Evolutionary conservation across 1,284 basidiomycete species (phyloP).

Genomic region (Moesziomyces sp.): DNA sequence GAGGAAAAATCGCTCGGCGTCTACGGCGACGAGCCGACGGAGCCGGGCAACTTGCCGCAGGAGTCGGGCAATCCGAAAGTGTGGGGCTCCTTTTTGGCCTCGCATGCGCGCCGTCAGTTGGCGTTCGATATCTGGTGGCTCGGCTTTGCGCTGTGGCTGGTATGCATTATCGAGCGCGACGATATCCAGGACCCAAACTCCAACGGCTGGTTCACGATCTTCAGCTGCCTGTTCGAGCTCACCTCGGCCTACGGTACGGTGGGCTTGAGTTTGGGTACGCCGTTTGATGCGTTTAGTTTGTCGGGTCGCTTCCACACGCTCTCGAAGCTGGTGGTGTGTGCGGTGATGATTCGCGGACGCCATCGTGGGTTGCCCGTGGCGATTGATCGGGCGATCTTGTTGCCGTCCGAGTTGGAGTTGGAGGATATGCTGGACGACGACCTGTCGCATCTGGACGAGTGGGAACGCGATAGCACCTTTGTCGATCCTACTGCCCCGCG

Average conservation of each 20-base stretch:
- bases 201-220: conserved; percentile 62
- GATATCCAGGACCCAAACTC: conserved; percentile 55
- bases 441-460: conserved; percentile 35
- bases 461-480: conserved; percentile 38
- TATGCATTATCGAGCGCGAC: conserved; percentile 64
- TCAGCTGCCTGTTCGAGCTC: conserved; percentile 79
- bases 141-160: conserved; percentile 65
- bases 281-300: conserved; percentile 75
- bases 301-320: conserved; percentile 81
- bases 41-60: conserved; percentile 12
- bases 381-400: conserved; percentile 79
- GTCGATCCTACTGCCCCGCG: conserved; percentile 18
- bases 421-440: conserved; percentile 55
- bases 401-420: conserved; percentile 64
- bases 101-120: conserved; percentile 85
- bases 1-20: conserved; percentile 76
- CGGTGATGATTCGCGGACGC: conserved; percentile 90
- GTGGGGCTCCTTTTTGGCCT: conserved; percentile 80
- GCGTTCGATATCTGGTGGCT: conserved; percentile 74
- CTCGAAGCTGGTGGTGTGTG: conserved; percentile 82
- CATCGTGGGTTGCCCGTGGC: conserved; percentile 82
- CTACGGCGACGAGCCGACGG: conserved; percentile 39
- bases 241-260: conserved; percentile 76
- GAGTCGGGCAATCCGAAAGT: conserved; percentile 69
- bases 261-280: conserved; percentile 75